phyloP scores from a whole-genome alignment of 805 yeast species.

The Candida boleticola region DNA sequence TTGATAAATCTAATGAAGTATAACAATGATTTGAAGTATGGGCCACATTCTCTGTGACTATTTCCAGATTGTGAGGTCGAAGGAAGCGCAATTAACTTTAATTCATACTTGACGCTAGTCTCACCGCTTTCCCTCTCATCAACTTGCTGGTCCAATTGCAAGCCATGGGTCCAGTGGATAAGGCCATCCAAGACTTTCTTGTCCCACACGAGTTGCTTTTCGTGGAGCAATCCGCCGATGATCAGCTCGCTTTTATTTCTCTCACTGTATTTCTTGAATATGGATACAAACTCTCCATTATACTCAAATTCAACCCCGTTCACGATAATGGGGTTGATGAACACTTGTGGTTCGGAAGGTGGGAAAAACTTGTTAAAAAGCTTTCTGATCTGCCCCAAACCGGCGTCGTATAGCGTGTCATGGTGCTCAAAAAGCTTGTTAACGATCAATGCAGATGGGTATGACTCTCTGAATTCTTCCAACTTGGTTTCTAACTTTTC shows the following conservation, averaged over 20 bases:
- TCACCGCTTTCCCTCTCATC: neutral
- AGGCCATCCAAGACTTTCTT: conserved; percentile 6
- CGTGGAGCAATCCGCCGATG: conserved; percentile 7
- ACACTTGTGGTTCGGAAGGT: neutral
- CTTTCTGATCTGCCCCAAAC: neutral
- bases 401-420: neutral
- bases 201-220: conserved; percentile 12
- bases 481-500: conserved; percentile 17
- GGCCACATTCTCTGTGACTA: neutral
- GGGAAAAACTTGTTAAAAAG: conserved; percentile 3
- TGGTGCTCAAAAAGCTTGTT: conserved; percentile 1
- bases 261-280: conserved; percentile 1
- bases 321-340: conserved; percentile 4
- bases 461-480: conserved; percentile 9
- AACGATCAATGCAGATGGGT: conserved; percentile 1
- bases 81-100: neutral
- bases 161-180: neutral
- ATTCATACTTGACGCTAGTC: neutral
- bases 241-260: neutral
- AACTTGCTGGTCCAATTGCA: conserved; percentile 1
- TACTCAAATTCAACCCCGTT: conserved; percentile 4
- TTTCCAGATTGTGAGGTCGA: neutral
- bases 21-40: conserved; percentile 21
- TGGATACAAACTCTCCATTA: conserved; percentile 2
- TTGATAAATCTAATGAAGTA: conserved; percentile 31